Base-by-base conservation (phyloP, 1,284 basidiomycete genomes). In the Bjerkandera adusta region DNA sequence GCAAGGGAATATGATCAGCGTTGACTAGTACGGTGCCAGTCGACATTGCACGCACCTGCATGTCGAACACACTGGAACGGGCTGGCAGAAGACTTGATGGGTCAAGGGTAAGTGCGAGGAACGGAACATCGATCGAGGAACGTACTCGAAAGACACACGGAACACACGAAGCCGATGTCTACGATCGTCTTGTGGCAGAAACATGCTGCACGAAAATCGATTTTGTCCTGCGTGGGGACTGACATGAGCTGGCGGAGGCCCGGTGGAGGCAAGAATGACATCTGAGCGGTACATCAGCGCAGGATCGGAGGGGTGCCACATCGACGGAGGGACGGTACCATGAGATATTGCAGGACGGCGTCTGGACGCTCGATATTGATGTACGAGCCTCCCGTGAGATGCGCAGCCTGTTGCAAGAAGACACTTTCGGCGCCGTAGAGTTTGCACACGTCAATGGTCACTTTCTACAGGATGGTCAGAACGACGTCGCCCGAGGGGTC, bases 161-260 rank as follows among this genome's bases (percentile, higher is more conserved):
- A 96, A 67, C 97, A 99, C 20, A 99, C 94, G 60, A 96, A 99
- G 29, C 95, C 97, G 43, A 99, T 82, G 61, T 99, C 96, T 30
- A 99, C 84, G 37, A 97, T 96, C 44, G 87, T 85, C 61, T 97
- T 94, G 68, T 99, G 97, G 67, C 97, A 99, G 71, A 99, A 99
- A 66, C 97, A 99, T 5, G 95, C 95, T 0, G 97, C 97, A 22
- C 97, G 79, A 63, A 99, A 96, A 64, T 99, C 97, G 49, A 98
- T 88, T 56, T 87, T 89, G 62, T 98, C 95, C 66, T 96, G 90
- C 1, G 89, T 92, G 0, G 97, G 96, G 24, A 92, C 83, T 2
- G 89, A 83, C 39, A 99, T 75, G 18, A 83, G 72, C 49, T 81
- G 79, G 18, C 94, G 83, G 44, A 96, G 79, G 3, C 84, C 75